These are phyloP conservation scores for Buddleja alternifolia DNA, from an alignment of 257 asterid species.

Conservation along the genomic window DNA sequence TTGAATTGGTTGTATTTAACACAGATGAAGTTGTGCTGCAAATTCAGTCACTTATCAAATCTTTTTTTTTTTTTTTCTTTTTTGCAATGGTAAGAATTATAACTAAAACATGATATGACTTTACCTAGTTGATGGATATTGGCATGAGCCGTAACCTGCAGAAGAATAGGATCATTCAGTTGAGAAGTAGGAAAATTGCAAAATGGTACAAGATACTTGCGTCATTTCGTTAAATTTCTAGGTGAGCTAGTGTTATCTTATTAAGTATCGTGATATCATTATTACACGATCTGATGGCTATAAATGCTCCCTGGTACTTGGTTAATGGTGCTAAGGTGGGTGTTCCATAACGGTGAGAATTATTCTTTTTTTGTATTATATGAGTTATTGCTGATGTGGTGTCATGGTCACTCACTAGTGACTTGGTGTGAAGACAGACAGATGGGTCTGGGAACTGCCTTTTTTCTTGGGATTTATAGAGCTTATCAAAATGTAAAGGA, in stretches of 20 bases:
- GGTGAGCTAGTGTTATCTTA: too few relatives aligned
- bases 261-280: too few relatives aligned
- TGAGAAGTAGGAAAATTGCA: not conserved
- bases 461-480: not conserved
- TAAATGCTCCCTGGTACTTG: too few relatives aligned
- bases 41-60: constrained; percentile 1
- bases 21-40: constrained; percentile 89
- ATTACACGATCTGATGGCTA: too few relatives aligned
- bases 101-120: not conserved
- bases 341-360: too few relatives aligned
- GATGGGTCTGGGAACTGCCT: not conserved
- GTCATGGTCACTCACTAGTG: too few relatives aligned
- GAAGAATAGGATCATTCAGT: not conserved
- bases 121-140: constrained; percentile 74
- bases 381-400: too few relatives aligned
- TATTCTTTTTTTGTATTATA: too few relatives aligned
- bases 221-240: too few relatives aligned
- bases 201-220: not conserved
- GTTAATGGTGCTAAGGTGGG: too few relatives aligned
- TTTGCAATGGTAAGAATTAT: not conserved
- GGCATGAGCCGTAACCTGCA: constrained; percentile 77
- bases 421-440: not conserved
- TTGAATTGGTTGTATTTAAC: constrained; percentile 65
- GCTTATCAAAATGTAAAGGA: not conserved
- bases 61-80: too few relatives aligned